Conservation (phyloP, 179 eudicot species). For the Monotropa hypopitys region DNA sequence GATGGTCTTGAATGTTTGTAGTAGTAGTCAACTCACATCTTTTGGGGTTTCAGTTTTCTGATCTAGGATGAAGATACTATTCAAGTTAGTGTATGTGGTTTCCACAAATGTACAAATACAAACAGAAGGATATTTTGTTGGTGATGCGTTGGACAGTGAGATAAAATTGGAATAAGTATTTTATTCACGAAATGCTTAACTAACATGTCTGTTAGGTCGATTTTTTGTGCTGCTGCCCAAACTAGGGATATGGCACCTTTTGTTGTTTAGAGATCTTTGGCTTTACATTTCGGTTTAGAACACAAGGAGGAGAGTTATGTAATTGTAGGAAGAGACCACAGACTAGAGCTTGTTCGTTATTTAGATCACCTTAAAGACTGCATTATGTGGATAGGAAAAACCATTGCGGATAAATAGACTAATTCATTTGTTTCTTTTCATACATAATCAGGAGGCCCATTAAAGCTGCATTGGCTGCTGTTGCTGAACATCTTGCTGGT, state of each 20-base stretch:
- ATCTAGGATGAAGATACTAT: neutral
- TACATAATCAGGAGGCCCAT: conserved; percentile 56
- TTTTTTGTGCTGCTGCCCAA: neutral
- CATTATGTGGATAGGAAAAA: neutral
- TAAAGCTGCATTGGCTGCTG: conserved; percentile 88
- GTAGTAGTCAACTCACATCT: neutral
- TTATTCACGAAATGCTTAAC: neutral
- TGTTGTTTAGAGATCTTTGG: neutral
- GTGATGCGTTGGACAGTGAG: neutral
- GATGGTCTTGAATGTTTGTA: neutral
- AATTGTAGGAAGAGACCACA: neutral
- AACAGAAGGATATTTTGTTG: neutral
- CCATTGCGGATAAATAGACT: neutral
- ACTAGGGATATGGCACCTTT: neutral
- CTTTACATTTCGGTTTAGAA: neutral
- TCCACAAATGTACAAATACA: neutral
- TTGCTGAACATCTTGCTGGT: conserved; percentile 87
- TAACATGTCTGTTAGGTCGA: neutral
- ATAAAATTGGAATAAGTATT: neutral
- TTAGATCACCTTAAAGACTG: neutral
- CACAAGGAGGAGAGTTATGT: neutral
- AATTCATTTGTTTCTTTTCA: conserved; percentile 7
- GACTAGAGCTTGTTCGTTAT: neutral
- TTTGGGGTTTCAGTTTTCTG: neutral
- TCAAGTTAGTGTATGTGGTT: neutral